Evolutionary conservation across 192 early-diverging fungal species (phyloP).

Genomic region (Dissophora globulifera): DNA sequence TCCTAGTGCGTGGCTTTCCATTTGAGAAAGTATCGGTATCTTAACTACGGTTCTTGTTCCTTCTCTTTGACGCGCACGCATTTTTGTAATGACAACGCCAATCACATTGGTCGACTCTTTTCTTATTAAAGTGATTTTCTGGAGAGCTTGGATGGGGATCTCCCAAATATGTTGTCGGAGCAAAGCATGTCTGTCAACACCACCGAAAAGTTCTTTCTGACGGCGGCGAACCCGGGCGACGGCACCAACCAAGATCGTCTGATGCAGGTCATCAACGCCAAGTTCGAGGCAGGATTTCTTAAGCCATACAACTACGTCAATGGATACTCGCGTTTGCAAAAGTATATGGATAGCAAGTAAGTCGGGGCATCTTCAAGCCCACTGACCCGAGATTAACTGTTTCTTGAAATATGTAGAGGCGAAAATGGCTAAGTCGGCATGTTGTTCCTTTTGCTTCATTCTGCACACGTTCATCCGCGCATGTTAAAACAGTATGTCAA

Average conservation of each 20-base stretch:
- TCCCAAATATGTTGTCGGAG: slow-evolving; percentile 28
- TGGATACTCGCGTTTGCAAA: slow-evolving; percentile 88
- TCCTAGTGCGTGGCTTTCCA: too few species aligned
- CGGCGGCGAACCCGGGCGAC: slow-evolving; percentile 91
- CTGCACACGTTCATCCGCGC: background rate
- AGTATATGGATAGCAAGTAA: slow-evolving; percentile 89
- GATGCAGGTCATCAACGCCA: slow-evolving; percentile 92
- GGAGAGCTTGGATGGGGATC: slow-evolving; percentile 57
- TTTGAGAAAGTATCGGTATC: background rate
- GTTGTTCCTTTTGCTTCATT: background rate
- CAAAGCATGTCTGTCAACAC: slow-evolving; percentile 58
- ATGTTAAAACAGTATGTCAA: slow-evolving; percentile 76
- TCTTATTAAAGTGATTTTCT: slow-evolving; percentile 61
- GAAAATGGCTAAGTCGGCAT: background rate
- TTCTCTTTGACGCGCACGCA: background rate
- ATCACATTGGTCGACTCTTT: background rate
- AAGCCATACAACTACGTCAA: slow-evolving; percentile 97
- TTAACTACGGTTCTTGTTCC: background rate
- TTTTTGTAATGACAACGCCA: too few species aligned
- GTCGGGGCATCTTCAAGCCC: background rate
- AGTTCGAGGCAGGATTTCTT: slow-evolving; percentile 94
- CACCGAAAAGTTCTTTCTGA: slow-evolving; percentile 89
- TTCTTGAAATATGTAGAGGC: background rate
- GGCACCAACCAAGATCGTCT: slow-evolving; percentile 90
- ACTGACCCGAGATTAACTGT: too few species aligned